phyloP scores from a whole-genome alignment of 495 filamentous ascomycete species.

The Daldinia loculata region DNA sequence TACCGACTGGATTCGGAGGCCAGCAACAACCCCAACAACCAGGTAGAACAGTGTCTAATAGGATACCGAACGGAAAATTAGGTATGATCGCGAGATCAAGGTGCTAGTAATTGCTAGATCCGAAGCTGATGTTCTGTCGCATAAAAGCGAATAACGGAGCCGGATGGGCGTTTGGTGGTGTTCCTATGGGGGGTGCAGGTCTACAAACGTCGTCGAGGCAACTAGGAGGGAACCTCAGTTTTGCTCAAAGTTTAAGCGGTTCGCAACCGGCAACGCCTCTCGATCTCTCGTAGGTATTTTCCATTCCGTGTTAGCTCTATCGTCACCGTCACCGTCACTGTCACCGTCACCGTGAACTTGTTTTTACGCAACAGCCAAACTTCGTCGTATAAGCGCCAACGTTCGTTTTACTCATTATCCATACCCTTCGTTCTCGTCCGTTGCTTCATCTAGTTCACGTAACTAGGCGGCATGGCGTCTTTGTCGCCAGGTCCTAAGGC shows the following conservation, averaged over 20 bases:
- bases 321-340: no score
- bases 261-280: constrained; percentile 78
- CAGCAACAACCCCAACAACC: constrained; percentile 69
- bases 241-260: constrained; percentile 81
- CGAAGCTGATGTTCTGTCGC: constrained; percentile 46
- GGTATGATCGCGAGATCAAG: constrained; percentile 57
- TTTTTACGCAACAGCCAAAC: neutral
- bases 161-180: constrained; percentile 76
- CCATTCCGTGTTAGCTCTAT: neutral
- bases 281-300: constrained; percentile 79
- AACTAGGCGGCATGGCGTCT: neutral
- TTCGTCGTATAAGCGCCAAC: neutral
- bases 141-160: constrained; percentile 67
- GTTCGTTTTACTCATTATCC: neutral
- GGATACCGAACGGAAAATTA: constrained; percentile 79
- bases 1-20: constrained; percentile 71
- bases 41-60: constrained; percentile 70
- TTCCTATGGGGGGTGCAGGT: constrained; percentile 74
- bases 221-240: constrained; percentile 75
- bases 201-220: constrained; percentile 53
- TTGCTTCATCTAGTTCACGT: neutral
- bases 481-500: neutral
- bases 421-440: neutral
- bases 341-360: neutral
- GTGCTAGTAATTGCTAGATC: constrained; percentile 22